Conservation (phyloP, 331 rosid genomes). For the Malus hybrid region DNA sequence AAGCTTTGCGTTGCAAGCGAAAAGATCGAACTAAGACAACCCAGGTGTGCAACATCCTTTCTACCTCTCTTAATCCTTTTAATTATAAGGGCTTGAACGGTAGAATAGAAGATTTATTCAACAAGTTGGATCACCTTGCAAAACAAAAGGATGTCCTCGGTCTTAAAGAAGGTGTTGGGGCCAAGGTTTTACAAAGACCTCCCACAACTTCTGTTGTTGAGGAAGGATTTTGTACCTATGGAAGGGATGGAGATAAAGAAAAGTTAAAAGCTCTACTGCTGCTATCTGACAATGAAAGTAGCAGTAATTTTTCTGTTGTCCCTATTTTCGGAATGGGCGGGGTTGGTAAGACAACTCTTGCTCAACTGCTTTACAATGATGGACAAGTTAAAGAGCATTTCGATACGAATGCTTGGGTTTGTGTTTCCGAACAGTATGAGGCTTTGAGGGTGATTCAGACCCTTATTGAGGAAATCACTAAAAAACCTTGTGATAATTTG, state of each 20-base stretch:
- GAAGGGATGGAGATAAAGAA: slow-evolving; percentile 12
- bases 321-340: not conserved
- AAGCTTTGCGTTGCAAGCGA: not conserved
- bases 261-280: not conserved
- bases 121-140: slow-evolving; percentile 10
- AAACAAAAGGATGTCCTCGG: not conserved
- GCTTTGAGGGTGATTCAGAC: not conserved
- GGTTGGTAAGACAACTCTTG: not conserved
- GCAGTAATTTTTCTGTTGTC: not conserved
- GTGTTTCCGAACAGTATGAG: not conserved
- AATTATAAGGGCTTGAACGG: not conserved
- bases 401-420: not conserved
- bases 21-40: not conserved
- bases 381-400: not conserved
- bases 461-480: not conserved
- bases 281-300: not conserved
- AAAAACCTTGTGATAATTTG: not conserved
- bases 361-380: not conserved
- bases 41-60: not conserved
- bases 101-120: not conserved
- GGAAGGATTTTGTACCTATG: slow-evolving; percentile 7
- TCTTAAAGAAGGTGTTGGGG: not conserved
- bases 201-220: slow-evolving; percentile 3
- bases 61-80: not conserved
- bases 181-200: not conserved